Evolutionary conservation across 495 filamentous ascomycete species (phyloP).

Genomic region (Trichoderma gamsii): DNA sequence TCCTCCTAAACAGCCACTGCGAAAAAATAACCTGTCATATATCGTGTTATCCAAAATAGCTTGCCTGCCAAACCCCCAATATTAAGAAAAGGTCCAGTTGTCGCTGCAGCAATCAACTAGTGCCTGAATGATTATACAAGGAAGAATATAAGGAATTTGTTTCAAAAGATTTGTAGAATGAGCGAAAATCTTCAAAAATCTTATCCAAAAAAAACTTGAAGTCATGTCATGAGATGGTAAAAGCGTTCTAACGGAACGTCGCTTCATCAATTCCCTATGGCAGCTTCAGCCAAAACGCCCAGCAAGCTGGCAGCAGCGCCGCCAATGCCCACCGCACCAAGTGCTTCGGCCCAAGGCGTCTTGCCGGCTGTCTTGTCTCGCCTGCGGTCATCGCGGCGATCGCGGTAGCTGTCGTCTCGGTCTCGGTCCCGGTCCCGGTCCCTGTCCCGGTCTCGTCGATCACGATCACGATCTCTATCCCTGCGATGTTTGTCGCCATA

Average conservation of each 20-base stretch:
- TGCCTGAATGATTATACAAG: not conserved
- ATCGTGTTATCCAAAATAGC: no score
- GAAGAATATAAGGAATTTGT: not conserved
- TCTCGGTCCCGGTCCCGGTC: slow-evolving; percentile 21
- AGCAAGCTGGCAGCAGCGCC: slow-evolving; percentile 46
- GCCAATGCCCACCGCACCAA: slow-evolving; percentile 44
- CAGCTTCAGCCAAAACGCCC: slow-evolving; percentile 46
- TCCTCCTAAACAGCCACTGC: not conserved
- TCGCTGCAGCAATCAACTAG: no score
- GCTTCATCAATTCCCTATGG: slow-evolving; percentile 17
- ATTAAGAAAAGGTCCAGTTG: no score
- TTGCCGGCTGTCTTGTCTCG: slow-evolving; percentile 27
- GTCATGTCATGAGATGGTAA: not conserved
- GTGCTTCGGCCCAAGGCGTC: slow-evolving; percentile 35
- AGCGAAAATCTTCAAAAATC: not conserved
- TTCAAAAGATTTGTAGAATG: not conserved
- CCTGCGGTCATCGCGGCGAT: slow-evolving; percentile 21
- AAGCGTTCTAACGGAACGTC: not conserved
- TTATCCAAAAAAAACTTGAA: not conserved
- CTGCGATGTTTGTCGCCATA: slow-evolving; percentile 21
- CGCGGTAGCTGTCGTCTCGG: not conserved
- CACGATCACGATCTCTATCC: slow-evolving; percentile 21
- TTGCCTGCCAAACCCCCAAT: no score
- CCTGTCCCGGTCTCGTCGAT: slow-evolving; percentile 19
- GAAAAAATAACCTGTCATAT: not conserved